Evolutionary conservation across 805 yeast genomes (phyloP).

Genomic region (Clavispora asparagi): DNA sequence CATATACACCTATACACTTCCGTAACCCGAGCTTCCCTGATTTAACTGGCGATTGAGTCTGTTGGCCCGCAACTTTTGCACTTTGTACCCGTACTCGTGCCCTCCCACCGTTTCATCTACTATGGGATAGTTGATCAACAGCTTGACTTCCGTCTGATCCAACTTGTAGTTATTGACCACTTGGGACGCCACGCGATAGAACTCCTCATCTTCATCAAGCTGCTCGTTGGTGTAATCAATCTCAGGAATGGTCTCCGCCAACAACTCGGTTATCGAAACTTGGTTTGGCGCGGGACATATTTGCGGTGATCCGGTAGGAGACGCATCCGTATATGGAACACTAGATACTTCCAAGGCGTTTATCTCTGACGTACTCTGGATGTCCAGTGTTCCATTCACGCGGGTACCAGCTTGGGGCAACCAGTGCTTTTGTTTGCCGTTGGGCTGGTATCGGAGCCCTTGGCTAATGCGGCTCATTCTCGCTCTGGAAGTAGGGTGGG

Average conservation of each 20-base stretch:
- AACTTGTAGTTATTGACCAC: slow-evolving; percentile 18
- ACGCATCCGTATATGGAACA: slow-evolving; percentile 1
- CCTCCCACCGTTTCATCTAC: slow-evolving; percentile 38
- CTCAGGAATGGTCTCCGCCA: slow-evolving; percentile 14
- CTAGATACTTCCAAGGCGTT: slow-evolving; percentile 18
- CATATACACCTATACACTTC: slow-evolving; percentile 10
- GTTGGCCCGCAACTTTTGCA: slow-evolving; percentile 30
- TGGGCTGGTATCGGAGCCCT: slow-evolving; percentile 75
- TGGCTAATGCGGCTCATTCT: slow-evolving; percentile 68
- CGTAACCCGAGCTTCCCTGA: slow-evolving; percentile 9
- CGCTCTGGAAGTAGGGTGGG: slow-evolving; percentile 63
- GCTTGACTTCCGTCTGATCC: slow-evolving; percentile 29
- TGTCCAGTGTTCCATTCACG: slow-evolving; percentile 5
- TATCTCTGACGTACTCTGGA: slow-evolving; percentile 26
- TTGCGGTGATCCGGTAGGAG: background rate
- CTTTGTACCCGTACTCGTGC: slow-evolving; percentile 39
- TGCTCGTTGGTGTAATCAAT: slow-evolving; percentile 28
- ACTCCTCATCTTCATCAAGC: slow-evolving; percentile 35
- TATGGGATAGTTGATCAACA: slow-evolving; percentile 37
- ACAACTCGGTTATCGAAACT: slow-evolving; percentile 11
- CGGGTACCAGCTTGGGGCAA: slow-evolving; percentile 24
- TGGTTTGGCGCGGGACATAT: background rate
- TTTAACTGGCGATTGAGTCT: slow-evolving; percentile 9
- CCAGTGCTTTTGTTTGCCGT: slow-evolving; percentile 86
- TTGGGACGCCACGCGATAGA: slow-evolving; percentile 26